Evolutionary conservation across 305 asterid species (phyloP), one percentile per base, ranked within the genome.

Genomic region (Petunia hybrid): DNA sequence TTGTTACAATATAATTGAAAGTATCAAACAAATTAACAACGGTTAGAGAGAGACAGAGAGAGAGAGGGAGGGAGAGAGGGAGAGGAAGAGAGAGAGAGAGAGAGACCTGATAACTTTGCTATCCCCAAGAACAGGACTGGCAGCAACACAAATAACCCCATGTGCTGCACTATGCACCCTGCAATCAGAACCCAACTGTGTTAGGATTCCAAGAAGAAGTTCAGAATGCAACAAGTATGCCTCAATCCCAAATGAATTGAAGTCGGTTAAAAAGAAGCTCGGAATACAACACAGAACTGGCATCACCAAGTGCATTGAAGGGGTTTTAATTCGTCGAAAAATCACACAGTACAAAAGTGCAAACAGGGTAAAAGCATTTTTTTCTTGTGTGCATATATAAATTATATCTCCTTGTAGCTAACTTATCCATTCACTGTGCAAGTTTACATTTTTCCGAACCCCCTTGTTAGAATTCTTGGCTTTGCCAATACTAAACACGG

Each of bases 111-210:
- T 85, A 56, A 93, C 88, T 78, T 88, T 89, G 83, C 82, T 87
- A 22, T 90, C 93, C 10, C 91, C 95, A n/a, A 84, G 75, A 38
- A 82, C 77, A 84, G 89, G 80, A 82, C 85, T 82, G 22, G 91
- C 85, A 35, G 84, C 91, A 76, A 93, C 78, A 82, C 95, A 86
- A 42, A 90, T 87, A 12, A 93, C 87, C 73, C 98, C 98, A 76
- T 95, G 98, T 83, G 98, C 93, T 35, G 98, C 95, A 59, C 90
- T 87, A 87, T 95, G 97, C 41, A 86, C 93, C 90, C 88, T 88
- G 85, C 76, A 78, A 48, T 73, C 36, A 51, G 46, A 48, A 14
- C 35, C 78, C 48, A 53, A 74, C 48, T 53, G 48, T 7, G n/a
- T 14, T 74, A 55, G 9, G 48, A 53, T 38, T 36, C 36, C 65